A percentile compares a stretch with the other conserved stretches of the same genome.
Evolutionary conservation across 768 basidiomycete species (phyloP).

Genomic region (Lactifluus volemus): DNA sequence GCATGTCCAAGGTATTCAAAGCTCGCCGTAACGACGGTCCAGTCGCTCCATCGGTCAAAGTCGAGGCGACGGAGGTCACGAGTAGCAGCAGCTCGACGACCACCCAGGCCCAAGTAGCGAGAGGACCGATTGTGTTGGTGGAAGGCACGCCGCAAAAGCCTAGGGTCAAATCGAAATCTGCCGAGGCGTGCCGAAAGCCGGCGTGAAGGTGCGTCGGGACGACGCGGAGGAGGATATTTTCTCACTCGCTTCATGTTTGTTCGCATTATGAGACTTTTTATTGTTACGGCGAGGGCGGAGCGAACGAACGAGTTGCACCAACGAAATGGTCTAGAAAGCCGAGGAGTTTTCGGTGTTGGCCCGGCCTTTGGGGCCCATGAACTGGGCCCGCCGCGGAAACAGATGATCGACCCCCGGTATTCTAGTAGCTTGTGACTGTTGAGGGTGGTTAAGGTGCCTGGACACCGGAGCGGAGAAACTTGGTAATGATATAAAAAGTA

Average conservation of each 20-base stretch:
- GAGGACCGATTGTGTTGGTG: slow-evolving; percentile 21
- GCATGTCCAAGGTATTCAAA: slow-evolving; percentile 69
- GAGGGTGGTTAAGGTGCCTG: neutral
- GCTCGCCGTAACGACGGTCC: slow-evolving; percentile 25
- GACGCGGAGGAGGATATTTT: neutral
- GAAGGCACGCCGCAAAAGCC: slow-evolving; percentile 23
- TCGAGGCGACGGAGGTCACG: slow-evolving; percentile 14
- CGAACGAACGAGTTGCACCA: no score
- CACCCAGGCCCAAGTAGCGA: slow-evolving; percentile 18
- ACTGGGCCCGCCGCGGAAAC: neutral
- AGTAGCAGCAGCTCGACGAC: neutral
- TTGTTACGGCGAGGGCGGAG: no score
- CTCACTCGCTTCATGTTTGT: no score
- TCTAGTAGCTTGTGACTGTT: neutral
- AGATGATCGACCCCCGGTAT: slow-evolving; percentile 4
- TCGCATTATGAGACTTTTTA: no score
- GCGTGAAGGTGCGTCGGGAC: neutral
- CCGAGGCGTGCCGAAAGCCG: neutral
- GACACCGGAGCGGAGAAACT: neutral
- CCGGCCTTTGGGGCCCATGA: no score
- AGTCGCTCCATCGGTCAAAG: slow-evolving; percentile 13
- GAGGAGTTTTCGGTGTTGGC: neutral
- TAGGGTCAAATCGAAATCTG: slow-evolving; percentile 1
- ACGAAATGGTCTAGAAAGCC: neutral
- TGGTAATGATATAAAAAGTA: no score